These are phyloP conservation scores for Urostyla sp. DNA, from an alignment of 73 alveolate genomes.

Conservation along the genomic window DNA sequence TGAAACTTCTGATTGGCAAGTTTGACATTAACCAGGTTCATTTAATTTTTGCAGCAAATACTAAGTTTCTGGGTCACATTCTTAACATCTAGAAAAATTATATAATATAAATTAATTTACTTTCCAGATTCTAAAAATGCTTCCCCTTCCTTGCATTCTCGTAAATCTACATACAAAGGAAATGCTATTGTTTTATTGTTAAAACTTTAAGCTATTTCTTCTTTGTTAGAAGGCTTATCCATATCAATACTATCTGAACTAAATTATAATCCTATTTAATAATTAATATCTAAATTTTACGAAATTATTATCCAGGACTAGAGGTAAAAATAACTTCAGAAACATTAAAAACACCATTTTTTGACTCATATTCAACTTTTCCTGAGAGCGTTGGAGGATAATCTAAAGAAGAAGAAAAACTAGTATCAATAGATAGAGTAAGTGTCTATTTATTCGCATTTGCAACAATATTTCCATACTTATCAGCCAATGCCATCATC, in stretches of 20 bases:
- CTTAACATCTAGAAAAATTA: too few relatives aligned
- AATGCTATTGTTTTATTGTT: not conserved
- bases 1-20: conserved; percentile 1
- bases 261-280: not conserved
- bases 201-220: not conserved
- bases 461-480: conserved; percentile 52
- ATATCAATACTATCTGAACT: conserved; percentile 34
- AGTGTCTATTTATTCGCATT: conserved; percentile 7
- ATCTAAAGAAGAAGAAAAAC: too few relatives aligned
- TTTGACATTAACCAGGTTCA: not conserved
- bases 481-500: conserved; percentile 47
- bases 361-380: too few relatives aligned
- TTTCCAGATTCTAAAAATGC: conserved; percentile 47
- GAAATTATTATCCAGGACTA: too few relatives aligned
- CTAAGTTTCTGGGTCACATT: too few relatives aligned
- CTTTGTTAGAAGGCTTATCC: conserved; percentile 42
- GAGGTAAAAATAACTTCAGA: too few relatives aligned
- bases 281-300: too few relatives aligned
- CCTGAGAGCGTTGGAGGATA: too few relatives aligned
- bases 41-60: not conserved
- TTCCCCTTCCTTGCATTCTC: conserved; percentile 58
- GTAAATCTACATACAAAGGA: not conserved
- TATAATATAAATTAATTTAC: too few relatives aligned
- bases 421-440: not conserved
- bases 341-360: too few relatives aligned